Conservation (phyloP, 2,329 filamentous ascomycete genomes). For the Colletotrichum costaricense region DNA sequence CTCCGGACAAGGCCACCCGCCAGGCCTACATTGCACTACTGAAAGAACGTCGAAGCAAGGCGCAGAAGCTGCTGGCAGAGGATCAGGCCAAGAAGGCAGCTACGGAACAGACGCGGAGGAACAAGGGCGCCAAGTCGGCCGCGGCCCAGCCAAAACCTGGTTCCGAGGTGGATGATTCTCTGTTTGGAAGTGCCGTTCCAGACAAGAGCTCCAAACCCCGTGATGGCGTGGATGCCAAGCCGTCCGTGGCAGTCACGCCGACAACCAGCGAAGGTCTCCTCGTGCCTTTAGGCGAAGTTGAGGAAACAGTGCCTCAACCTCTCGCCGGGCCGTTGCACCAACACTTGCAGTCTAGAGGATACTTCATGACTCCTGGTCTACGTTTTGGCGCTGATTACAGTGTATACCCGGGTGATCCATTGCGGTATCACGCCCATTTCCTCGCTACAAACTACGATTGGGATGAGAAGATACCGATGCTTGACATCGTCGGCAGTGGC, state of each 20-base stretch:
- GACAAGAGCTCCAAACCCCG: not conserved
- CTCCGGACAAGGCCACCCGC: constrained; percentile 67
- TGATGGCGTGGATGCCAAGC: not conserved
- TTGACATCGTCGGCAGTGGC: constrained; percentile 88
- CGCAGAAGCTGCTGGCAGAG: constrained; percentile 53
- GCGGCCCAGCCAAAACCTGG: not conserved
- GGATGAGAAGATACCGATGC: constrained; percentile 86
- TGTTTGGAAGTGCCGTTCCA: too few species aligned
- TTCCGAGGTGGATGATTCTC: not conserved
- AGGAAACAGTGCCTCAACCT: constrained; percentile 35
- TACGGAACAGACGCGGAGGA: constrained; percentile 39
- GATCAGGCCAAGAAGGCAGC: constrained; percentile 50
- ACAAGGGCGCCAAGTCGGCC: constrained; percentile 33
- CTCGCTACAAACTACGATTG: constrained; percentile 86
- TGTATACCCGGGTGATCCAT: constrained; percentile 93
- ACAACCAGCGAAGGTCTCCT: constrained; percentile 49
- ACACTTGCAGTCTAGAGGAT: constrained; percentile 81
- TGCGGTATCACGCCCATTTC: constrained; percentile 96
- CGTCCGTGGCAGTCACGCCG: constrained; percentile 47
- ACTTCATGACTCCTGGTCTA: constrained; percentile 90
- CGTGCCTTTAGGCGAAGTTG: constrained; percentile 30
- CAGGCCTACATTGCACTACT: constrained; percentile 72
- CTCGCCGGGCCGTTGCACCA: constrained; percentile 72
- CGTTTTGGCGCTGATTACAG: constrained; percentile 96
- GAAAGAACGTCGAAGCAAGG: constrained; percentile 54